These are phyloP conservation scores for Colletotrichum destructivum DNA, from an alignment of 2,329 filamentous ascomycete species.

Conservation along the genomic window DNA sequence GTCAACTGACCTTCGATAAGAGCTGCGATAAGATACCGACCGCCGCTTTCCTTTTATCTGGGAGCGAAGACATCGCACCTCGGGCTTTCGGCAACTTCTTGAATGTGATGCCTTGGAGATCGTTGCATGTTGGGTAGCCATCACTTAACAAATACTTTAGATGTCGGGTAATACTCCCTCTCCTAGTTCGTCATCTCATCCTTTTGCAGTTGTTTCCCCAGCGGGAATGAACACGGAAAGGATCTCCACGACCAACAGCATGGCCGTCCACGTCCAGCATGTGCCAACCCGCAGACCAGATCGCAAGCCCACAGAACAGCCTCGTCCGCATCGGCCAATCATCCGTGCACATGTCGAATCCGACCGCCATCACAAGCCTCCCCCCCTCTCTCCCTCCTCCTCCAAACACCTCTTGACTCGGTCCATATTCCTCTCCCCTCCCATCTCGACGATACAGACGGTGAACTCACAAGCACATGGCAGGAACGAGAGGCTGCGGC, in stretches of 20 bases:
- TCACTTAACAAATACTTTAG: too few species aligned
- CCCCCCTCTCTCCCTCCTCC: too few species aligned
- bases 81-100: constrained; percentile 25
- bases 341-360: constrained; percentile 42
- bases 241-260: background rate
- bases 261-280: constrained; percentile 12
- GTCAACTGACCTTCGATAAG: constrained; percentile 16
- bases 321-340: constrained; percentile 38
- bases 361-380: constrained; percentile 36
- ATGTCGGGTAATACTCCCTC: too few species aligned
- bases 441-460: background rate
- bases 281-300: constrained; percentile 7
- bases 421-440: constrained; percentile 3
- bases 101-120: background rate
- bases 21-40: constrained; percentile 21
- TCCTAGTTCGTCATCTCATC: too few species aligned
- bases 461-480: constrained; percentile 21
- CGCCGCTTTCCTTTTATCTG: background rate
- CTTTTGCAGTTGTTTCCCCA: background rate
- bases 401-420: constrained; percentile 18
- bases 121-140: too few species aligned
- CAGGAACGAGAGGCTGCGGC: constrained; percentile 37
- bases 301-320: background rate
- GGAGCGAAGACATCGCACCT: constrained; percentile 31
- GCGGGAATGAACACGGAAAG: too few species aligned